These are phyloP conservation scores for Suhomyces sp. DNA, from an alignment of 805 yeast species.

Conservation along the genomic window DNA sequence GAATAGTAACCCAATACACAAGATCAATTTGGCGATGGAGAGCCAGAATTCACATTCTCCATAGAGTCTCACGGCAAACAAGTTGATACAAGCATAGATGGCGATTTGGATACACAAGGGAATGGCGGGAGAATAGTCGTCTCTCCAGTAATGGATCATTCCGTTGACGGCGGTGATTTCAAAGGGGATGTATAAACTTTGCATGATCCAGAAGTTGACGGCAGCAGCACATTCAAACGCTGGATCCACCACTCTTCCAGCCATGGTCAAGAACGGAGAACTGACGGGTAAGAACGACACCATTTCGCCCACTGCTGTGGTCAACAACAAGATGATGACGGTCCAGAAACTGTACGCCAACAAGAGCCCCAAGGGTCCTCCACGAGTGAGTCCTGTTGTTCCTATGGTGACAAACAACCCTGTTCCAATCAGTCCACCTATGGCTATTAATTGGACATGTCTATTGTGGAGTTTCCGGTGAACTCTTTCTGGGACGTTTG, in stretches of 20 bases:
- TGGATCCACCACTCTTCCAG: conserved; percentile 39
- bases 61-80: conserved; percentile 70
- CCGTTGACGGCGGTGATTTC: conserved; percentile 81
- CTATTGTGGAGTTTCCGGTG: conserved; percentile 57
- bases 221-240: conserved; percentile 27
- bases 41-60: conserved; percentile 86
- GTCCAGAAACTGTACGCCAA: conserved; percentile 36
- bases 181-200: conserved; percentile 63
- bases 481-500: too few relatives aligned
- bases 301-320: conserved; percentile 40
- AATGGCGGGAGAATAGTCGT: conserved; percentile 70
- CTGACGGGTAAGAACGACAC: conserved; percentile 36
- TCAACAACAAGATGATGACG: conserved; percentile 27
- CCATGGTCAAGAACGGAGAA: conserved; percentile 38
- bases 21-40: conserved; percentile 56
- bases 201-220: conserved; percentile 42
- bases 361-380: conserved; percentile 37
- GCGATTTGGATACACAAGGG: conserved; percentile 65
- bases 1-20: conserved; percentile 72
- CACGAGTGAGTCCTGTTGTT: conserved; percentile 24
- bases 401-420: conserved; percentile 40
- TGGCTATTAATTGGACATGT: conserved; percentile 76
- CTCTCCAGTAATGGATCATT: conserved; percentile 78
- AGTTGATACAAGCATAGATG: conserved; percentile 60
- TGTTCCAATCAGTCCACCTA: conserved; percentile 55